Evolutionary conservation across 768 basidiomycete genomes (phyloP), one percentile per base, ranked within the genome.

Genomic region (Paxillus involutus): DNA sequence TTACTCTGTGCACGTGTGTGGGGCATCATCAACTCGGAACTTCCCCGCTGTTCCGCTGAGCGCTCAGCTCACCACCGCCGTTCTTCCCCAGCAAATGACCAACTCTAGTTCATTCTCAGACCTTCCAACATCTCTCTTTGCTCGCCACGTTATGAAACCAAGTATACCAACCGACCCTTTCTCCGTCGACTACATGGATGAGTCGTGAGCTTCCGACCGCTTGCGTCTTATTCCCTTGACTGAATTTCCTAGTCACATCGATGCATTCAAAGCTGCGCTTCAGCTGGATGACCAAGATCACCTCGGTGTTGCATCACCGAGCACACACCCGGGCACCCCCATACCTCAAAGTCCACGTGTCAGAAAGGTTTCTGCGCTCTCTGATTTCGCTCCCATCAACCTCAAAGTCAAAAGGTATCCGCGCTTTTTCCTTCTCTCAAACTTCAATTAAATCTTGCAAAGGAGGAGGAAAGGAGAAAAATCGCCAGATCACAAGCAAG

Each of bases 311-410:
- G 48, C 56, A 21, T 72, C 69, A n/a, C 66, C 68, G 2, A 52
- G 40, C 30, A 49, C 51, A 2, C 47, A 44, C 44, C 64, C 67
- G 11, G 63, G 65, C 5, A 61, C 65, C 21, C 64, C 59, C 41
- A 37, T 59, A 1, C 60, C 56, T 19, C 59, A 64, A 63, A 72
- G 74, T 36, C 72, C 71, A 6, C 84, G 89, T 16, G 80, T 91
- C 21, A 80, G 83, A 64, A 94, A 91, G 71, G 84, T 95, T 6
- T 85, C 89, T 47, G 91, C 91, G 1, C 73, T 92, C 47, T 89
- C 86, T 2, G 93, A 95, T 67, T 94, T 92, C 61, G 91, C 94
- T 6, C 97, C 96, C 0, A 84, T 98, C 24, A 91, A 97, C 66
- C 72, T 92, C 59, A 87, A 78, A 65, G 86, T 98, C 17, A 86